These are phyloP conservation scores for Camelina neglecta DNA, from an alignment of 345 rosid species.

Conservation along the genomic window DNA sequence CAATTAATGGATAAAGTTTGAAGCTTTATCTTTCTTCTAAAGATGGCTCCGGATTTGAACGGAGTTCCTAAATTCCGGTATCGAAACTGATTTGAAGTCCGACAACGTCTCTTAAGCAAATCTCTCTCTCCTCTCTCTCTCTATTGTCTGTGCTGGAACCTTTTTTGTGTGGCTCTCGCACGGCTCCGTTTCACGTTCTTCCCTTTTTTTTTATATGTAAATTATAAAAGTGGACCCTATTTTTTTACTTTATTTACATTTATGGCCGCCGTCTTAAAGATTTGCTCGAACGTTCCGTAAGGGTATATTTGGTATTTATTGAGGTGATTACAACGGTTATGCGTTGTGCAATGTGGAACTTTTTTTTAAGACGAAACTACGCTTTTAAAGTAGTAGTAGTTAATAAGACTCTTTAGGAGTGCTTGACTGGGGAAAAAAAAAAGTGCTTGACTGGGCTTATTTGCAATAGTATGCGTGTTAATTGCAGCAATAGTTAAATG, in stretches of 20 bases:
- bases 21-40: constrained; percentile 1
- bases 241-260: constrained; percentile 45
- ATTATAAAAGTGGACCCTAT: constrained; percentile 37
- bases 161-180: constrained; percentile 52
- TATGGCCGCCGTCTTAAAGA: constrained; percentile 25
- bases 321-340: constrained; percentile 34
- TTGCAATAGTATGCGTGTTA: neutral
- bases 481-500: no score
- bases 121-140: constrained; percentile 34
- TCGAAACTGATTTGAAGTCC: constrained; percentile 68
- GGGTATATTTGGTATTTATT: constrained; percentile 38
- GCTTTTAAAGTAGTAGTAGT: neutral
- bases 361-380: constrained; percentile 10
- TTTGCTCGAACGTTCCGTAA: constrained; percentile 23
- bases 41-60: constrained; percentile 64
- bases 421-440: neutral
- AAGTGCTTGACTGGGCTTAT: neutral
- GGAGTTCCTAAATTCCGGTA: constrained; percentile 71
- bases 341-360: constrained; percentile 33
- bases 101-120: constrained; percentile 74
- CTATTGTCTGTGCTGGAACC: constrained; percentile 46
- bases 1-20: neutral
- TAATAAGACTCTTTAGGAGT: no score
- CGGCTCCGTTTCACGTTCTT: constrained; percentile 60
- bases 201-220: constrained; percentile 18